These are phyloP conservation scores for Arabidopsis arenosa DNA, from an alignment of 345 rosid species.

Conservation along the genomic window DNA sequence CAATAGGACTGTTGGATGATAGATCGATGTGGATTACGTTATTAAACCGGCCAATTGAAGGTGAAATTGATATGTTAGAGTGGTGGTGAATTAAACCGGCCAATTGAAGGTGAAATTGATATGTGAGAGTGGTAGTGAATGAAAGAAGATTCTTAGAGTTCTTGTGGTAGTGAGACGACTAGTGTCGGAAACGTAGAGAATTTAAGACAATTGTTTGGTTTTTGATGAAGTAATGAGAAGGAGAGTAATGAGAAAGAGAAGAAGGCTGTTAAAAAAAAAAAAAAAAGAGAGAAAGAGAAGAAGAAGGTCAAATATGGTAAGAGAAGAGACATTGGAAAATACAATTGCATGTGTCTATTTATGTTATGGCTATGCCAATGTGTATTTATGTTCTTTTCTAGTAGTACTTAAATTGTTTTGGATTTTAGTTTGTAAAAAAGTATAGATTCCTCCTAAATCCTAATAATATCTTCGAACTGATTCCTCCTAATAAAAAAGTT, in stretches of 20 bases:
- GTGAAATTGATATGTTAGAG: conserved; percentile 52
- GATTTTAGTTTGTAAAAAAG: not conserved
- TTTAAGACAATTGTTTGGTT: conserved; percentile 37
- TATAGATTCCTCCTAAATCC: not conserved
- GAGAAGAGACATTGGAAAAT: conserved; percentile 34
- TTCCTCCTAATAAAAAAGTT: too few species aligned
- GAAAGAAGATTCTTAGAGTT: conserved; percentile 8
- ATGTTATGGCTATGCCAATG: conserved; percentile 19
- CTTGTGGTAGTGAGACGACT: not conserved
- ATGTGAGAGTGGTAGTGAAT: not conserved
- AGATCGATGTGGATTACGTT: conserved; percentile 68
- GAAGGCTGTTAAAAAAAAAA: too few species aligned
- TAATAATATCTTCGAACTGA: not conserved
- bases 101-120: too few species aligned
- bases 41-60: conserved; percentile 51
- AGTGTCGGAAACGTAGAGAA: conserved; percentile 22
- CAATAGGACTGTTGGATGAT: conserved; percentile 61
- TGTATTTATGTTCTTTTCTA: not conserved
- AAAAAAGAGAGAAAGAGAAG: conserved; percentile 37
- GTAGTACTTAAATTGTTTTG: not conserved
- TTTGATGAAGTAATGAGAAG: conserved; percentile 1
- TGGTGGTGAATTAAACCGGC: too few species aligned
- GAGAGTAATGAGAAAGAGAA: conserved; percentile 18
- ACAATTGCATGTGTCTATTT: conserved; percentile 29
- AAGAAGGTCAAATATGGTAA: conserved; percentile 38